phyloP scores from a whole-genome alignment of 805 yeast species.

The Sugiyamaella marilandica region DNA sequence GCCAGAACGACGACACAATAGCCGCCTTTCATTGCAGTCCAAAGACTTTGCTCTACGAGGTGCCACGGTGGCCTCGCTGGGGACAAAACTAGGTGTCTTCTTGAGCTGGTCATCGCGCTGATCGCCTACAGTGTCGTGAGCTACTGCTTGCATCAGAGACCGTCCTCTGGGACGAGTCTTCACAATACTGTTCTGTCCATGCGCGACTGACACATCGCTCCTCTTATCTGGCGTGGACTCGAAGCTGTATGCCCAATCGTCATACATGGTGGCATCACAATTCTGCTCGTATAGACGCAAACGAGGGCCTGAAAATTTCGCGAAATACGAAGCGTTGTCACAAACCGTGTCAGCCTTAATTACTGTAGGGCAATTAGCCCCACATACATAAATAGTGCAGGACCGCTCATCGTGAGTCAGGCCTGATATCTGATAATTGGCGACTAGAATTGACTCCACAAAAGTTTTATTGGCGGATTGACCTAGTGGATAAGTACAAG shows the following conservation, averaged over 20 bases:
- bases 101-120: not conserved
- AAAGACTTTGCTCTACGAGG: conserved; percentile 3
- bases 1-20: not conserved
- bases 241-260: conserved; percentile 32
- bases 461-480: too few species aligned
- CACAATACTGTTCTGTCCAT: not conserved
- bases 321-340: not conserved
- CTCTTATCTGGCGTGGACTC: not conserved
- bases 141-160: conserved; percentile 20
- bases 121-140: not conserved
- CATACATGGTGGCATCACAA: conserved; percentile 23
- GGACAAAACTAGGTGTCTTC: not conserved
- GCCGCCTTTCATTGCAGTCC: not conserved
- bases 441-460: too few species aligned
- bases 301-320: not conserved
- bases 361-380: not conserved
- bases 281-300: too few species aligned
- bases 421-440: not conserved
- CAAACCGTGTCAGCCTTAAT: not conserved
- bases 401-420: not conserved
- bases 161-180: conserved; percentile 14
- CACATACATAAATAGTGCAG: not conserved
- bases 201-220: not conserved
- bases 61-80: conserved; percentile 5
- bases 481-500: too few species aligned